A percentile compares a stretch with the other conserved stretches of the same genome.
phyloP scores from a whole-genome alignment of 1,284 basidiomycete species.

The Malassezia sympodialis region DNA sequence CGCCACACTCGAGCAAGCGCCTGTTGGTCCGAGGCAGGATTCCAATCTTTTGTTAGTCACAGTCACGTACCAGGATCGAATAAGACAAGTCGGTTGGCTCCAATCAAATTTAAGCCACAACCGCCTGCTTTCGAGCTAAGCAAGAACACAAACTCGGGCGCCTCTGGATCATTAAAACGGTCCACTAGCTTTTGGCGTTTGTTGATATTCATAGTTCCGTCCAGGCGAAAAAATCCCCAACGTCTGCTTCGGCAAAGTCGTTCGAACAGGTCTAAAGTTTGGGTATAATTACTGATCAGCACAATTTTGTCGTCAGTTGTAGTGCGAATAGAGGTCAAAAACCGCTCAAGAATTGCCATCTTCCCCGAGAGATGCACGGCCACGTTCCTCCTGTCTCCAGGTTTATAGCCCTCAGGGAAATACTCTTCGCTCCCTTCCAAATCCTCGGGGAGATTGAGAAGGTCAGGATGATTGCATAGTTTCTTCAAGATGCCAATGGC shows the following conservation, averaged over 20 bases:
- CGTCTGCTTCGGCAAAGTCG: constrained; percentile 52
- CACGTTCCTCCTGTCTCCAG: constrained; percentile 50
- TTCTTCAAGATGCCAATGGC: constrained; percentile 96
- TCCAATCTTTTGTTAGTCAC: constrained; percentile 62
- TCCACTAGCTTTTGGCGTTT: constrained; percentile 97
- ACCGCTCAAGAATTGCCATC: constrained; percentile 75
- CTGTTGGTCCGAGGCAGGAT: constrained; percentile 95
- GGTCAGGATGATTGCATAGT: constrained; percentile 91
- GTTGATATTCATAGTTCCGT: constrained; percentile 82
- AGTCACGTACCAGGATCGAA: constrained; percentile 63
- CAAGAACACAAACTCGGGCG: constrained; percentile 90
- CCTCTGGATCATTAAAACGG: constrained; percentile 88
- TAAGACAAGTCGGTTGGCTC: constrained; percentile 86
- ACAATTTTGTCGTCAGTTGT: constrained; percentile 79
- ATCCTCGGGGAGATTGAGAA: constrained; percentile 77
- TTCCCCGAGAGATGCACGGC: constrained; percentile 40
- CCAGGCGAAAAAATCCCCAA: constrained; percentile 83
- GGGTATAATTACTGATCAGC: constrained; percentile 94
- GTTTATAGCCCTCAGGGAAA: constrained; percentile 69
- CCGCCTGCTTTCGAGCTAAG: constrained; percentile 58
- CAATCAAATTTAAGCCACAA: constrained; percentile 87
- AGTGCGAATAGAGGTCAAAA: constrained; percentile 36
- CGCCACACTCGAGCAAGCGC: constrained; percentile 97
- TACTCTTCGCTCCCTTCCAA: constrained; percentile 71
- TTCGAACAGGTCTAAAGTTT: constrained; percentile 71